Conservation (phyloP, 176 grass and related monocot species). For the Phoenix roebelenii region DNA sequence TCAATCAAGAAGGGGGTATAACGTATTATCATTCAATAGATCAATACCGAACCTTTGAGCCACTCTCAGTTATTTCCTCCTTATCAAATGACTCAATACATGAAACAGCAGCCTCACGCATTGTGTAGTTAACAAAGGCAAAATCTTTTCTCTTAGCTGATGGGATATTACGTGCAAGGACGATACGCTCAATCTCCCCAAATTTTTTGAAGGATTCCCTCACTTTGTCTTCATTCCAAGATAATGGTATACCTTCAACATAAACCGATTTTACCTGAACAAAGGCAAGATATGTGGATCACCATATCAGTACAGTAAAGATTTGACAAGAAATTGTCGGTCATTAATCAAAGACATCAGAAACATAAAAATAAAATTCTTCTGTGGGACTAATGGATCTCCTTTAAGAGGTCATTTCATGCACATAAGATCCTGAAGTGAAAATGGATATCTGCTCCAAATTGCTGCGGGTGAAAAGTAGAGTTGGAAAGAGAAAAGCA, state of each 20-base stretch:
- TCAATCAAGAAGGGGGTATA: background rate
- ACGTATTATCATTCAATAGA: background rate
- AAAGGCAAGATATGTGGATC: slow-evolving; percentile 10
- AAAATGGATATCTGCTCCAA: too few species aligned
- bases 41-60: slow-evolving; percentile 39
- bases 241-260: slow-evolving; percentile 54
- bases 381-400: too few species aligned
- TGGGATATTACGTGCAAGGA: slow-evolving; percentile 39
- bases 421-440: too few species aligned
- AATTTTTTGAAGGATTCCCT: slow-evolving; percentile 52
- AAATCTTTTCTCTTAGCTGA: slow-evolving; percentile 47
- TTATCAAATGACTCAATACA: slow-evolving; percentile 54
- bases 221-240: slow-evolving; percentile 46
- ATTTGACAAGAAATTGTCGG: background rate
- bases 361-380: too few species aligned
- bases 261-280: slow-evolving; percentile 63
- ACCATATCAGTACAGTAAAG: slow-evolving; percentile 1
- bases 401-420: too few species aligned
- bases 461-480: too few species aligned
- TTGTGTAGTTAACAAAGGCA: slow-evolving; percentile 58
- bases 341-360: background rate
- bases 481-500: too few species aligned
- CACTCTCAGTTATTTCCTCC: slow-evolving; percentile 34
- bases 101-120: slow-evolving; percentile 50
- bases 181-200: slow-evolving; percentile 40